phyloP scores from a whole-genome alignment of 1,284 basidiomycete genomes.

The Pseudozyma pruni region DNA sequence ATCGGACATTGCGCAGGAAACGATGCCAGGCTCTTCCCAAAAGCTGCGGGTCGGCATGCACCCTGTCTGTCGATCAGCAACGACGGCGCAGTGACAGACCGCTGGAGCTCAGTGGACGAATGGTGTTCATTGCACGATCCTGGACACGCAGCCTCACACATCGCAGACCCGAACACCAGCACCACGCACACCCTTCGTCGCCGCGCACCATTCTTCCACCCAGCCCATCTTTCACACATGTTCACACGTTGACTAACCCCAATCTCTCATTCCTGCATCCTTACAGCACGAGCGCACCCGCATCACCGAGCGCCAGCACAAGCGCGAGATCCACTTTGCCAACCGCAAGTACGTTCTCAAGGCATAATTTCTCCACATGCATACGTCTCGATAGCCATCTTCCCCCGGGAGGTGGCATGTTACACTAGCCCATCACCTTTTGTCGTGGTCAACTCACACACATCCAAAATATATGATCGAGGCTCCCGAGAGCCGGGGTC shows the following conservation, averaged over 20 bases:
- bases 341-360: constrained; percentile 66
- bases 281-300: constrained; percentile 62
- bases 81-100: too few species aligned
- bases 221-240: not conserved
- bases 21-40: too few species aligned
- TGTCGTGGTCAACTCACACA: not conserved
- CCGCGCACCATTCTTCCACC: too few species aligned
- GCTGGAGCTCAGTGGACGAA: too few species aligned
- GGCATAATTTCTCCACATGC: constrained; percentile 52
- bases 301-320: constrained; percentile 66
- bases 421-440: constrained; percentile 4
- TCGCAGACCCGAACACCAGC: too few species aligned
- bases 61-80: too few species aligned
- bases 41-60: too few species aligned
- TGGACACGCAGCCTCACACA: too few species aligned
- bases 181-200: too few species aligned
- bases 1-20: too few species aligned
- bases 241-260: constrained; percentile 8
- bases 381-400: not conserved
- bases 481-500: not conserved
- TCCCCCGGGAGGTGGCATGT: not conserved
- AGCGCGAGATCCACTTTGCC: constrained; percentile 67
- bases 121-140: too few species aligned
- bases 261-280: not conserved
- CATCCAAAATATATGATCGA: not conserved